phyloP scores from a whole-genome alignment of 441 rosid species.

The Rhodomyrtus psidioides region DNA sequence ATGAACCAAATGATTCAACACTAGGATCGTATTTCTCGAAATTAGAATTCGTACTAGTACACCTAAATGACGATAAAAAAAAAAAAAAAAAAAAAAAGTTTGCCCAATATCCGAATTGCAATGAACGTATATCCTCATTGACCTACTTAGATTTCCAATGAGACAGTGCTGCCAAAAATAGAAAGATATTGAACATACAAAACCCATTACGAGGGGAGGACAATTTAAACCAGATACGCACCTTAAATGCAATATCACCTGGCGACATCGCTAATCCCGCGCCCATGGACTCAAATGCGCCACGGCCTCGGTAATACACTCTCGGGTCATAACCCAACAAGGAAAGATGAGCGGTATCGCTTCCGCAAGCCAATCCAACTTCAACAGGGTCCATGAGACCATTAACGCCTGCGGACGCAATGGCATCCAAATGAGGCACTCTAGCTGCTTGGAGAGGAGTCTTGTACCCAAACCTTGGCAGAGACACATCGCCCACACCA shows the following conservation, averaged over 20 bases:
- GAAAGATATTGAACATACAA: background rate
- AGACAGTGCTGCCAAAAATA: background rate
- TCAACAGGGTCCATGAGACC: conserved; percentile 99
- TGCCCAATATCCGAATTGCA: background rate
- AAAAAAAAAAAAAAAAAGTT: background rate
- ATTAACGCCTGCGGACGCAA: conserved; percentile 81
- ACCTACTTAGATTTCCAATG: background rate
- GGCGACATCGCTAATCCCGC: conserved; percentile 28
- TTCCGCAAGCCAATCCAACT: conserved; percentile 95
- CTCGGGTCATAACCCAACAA: conserved; percentile 85
- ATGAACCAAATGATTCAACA: background rate
- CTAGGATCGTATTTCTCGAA: background rate
- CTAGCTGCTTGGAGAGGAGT: conserved; percentile 79
- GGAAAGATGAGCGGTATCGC: conserved; percentile 98
- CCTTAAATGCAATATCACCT: conserved; percentile 11
- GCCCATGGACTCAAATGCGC: conserved; percentile 97
- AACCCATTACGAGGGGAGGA: background rate
- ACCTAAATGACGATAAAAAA: background rate
- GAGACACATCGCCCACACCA: conserved; percentile 85
- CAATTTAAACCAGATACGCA: background rate
- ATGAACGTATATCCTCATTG: background rate
- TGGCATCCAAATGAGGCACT: conserved; percentile 67
- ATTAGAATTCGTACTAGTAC: background rate
- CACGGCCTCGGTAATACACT: conserved; percentile 86
- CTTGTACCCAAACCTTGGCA: conserved; percentile 62